A percentile compares a stretch with the other conserved stretches of the same genome.
Evolutionary conservation across 2,329 filamentous ascomycete species (phyloP).

Genomic region (Stemphylium beticola): DNA sequence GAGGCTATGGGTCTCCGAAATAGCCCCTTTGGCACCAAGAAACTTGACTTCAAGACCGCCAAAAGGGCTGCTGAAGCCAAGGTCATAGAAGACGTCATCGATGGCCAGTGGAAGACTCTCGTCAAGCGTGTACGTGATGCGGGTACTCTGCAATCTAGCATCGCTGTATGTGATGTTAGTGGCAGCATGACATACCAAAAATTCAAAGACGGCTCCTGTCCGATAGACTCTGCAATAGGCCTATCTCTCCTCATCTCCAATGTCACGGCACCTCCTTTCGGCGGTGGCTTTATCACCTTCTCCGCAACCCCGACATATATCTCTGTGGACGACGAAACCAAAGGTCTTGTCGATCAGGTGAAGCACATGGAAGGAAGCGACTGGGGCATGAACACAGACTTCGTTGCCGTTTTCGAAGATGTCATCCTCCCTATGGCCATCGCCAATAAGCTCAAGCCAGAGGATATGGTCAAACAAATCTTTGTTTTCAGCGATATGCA

Average conservation of each 20-base stretch:
- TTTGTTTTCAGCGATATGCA: constrained; percentile 70
- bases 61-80: constrained; percentile 17
- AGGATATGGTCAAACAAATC: constrained; percentile 67
- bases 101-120: constrained; percentile 63
- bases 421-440: constrained; percentile 63
- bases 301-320: constrained; percentile 51
- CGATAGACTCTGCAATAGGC: constrained; percentile 62
- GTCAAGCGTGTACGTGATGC: constrained; percentile 65
- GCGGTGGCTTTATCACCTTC: constrained; percentile 64
- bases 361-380: constrained; percentile 28
- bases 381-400: constrained; percentile 59
- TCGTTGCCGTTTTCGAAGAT: constrained; percentile 61
- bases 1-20: neutral
- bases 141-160: constrained; percentile 59
- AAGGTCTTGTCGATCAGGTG: constrained; percentile 54
- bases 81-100: constrained; percentile 49
- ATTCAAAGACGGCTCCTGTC: constrained; percentile 56
- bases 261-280: constrained; percentile 60
- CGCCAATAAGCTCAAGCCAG: constrained; percentile 56
- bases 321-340: constrained; percentile 40
- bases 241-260: constrained; percentile 64
- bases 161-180: constrained; percentile 65
- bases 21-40: neutral
- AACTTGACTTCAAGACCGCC: neutral
- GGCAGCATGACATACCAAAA: constrained; percentile 56